phyloP scores from a whole-genome alignment of 345 rosid genomes.

The Populus simonii region DNA sequence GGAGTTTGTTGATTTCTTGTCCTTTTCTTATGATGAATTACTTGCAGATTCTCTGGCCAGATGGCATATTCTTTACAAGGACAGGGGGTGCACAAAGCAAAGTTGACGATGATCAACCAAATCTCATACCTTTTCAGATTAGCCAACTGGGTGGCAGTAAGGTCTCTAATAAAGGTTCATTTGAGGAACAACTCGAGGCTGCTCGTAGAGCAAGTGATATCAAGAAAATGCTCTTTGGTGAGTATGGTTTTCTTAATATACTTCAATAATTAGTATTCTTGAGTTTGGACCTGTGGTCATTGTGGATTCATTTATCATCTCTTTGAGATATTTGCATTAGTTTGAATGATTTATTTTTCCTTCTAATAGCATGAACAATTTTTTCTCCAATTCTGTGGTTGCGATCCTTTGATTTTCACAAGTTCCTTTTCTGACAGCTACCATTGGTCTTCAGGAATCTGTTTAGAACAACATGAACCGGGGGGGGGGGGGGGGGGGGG shows the following conservation, averaged over 20 bases:
- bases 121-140: conserved; percentile 36
- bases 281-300: background rate
- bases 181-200: conserved; percentile 84
- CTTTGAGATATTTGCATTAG: background rate
- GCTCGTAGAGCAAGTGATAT: conserved; percentile 81
- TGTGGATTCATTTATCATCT: background rate
- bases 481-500: background rate
- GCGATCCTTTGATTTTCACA: background rate
- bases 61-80: conserved; percentile 73
- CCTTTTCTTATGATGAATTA: conserved; percentile 9
- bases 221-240: conserved; percentile 78
- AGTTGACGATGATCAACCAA: conserved; percentile 32
- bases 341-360: background rate
- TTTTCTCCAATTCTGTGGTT: background rate
- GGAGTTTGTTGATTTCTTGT: conserved; percentile 3
- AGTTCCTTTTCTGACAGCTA: background rate
- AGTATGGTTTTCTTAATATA: conserved; percentile 23
- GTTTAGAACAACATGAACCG: background rate
- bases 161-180: conserved; percentile 52
- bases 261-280: background rate
- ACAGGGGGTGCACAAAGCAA: conserved; percentile 32
- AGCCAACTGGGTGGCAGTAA: conserved; percentile 57
- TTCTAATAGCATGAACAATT: background rate
- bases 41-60: conserved; percentile 84
- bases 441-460: background rate